Conservation (phyloP, 768 basidiomycete genomes). For the Phanerochaete carnosa region DNA sequence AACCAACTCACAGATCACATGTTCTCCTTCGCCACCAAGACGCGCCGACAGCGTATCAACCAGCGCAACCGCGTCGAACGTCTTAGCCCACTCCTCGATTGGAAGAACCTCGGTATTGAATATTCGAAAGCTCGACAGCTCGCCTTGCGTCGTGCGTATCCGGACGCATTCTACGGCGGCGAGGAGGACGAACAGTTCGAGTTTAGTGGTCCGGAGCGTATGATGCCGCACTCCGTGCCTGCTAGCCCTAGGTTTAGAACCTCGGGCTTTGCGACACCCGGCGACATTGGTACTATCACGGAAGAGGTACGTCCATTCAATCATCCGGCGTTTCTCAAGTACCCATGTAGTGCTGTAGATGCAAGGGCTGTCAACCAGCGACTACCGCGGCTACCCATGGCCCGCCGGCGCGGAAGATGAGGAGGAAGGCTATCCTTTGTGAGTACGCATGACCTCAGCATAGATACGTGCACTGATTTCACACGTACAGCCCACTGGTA, state of each 20-base stretch:
- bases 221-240: slow-evolving; percentile 74
- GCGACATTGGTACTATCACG: slow-evolving; percentile 87
- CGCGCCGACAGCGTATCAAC: slow-evolving; percentile 96
- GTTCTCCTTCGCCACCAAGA: slow-evolving; percentile 74
- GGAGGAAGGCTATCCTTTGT: slow-evolving; percentile 91
- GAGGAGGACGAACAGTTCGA: slow-evolving; percentile 53
- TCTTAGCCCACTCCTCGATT: slow-evolving; percentile 88
- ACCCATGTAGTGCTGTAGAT: slow-evolving; percentile 49
- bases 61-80: slow-evolving; percentile 98
- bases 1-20: slow-evolving; percentile 75
- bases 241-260: slow-evolving; percentile 80
- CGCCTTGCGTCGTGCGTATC: slow-evolving; percentile 90
- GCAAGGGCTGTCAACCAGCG: slow-evolving; percentile 83
- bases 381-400: slow-evolving; percentile 74
- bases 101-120: slow-evolving; percentile 97
- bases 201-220: slow-evolving; percentile 65
- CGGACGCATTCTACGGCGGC: slow-evolving; percentile 79
- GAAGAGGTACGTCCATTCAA: slow-evolving; percentile 53
- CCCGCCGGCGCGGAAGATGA: slow-evolving; percentile 67
- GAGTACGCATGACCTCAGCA: slow-evolving; percentile 29
- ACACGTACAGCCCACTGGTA: slow-evolving; percentile 64
- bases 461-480: slow-evolving; percentile 10
- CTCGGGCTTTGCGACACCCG: slow-evolving; percentile 83
- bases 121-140: slow-evolving; percentile 95
- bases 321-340: not conserved